A percentile compares a stretch with the other conserved stretches of the same genome.
Conservation (phyloP, 352 stramenopile genomes). For the Detonula confervacea region DNA sequence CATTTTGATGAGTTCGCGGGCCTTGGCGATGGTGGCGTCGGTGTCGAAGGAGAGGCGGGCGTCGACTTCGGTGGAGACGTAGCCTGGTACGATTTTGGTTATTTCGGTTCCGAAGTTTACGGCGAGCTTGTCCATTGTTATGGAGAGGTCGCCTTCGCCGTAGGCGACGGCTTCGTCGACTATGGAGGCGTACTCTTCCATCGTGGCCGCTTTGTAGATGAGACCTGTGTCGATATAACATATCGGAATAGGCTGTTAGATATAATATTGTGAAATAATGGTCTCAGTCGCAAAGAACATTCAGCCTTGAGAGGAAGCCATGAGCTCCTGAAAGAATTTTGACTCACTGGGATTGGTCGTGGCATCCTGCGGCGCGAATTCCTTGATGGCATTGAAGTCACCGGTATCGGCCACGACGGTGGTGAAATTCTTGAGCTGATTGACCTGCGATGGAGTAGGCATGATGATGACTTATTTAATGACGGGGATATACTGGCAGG, state of each 20-base stretch:
- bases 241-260: too few relatives aligned
- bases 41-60: conserved; percentile 98
- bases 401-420: conserved; percentile 98
- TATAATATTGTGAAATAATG: too few relatives aligned
- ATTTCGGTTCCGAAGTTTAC: conserved; percentile 99
- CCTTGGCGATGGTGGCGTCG: conserved; percentile 93
- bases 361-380: conserved; percentile 92
- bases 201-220: conserved; percentile 96
- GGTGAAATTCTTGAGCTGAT: conserved; percentile 96
- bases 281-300: too few relatives aligned
- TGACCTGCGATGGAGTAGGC: conserved; percentile 72
- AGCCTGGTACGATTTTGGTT: conserved; percentile 98
- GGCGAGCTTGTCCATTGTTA: conserved; percentile 94
- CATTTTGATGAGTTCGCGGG: conserved; percentile 95
- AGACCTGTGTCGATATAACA: too few relatives aligned
- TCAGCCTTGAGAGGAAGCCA: too few relatives aligned
- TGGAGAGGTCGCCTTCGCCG: conserved; percentile 68
- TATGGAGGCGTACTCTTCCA: conserved; percentile 95
- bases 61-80: conserved; percentile 99
- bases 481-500: too few relatives aligned
- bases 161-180: conserved; percentile 95
- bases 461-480: too few relatives aligned
- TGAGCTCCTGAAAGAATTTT: too few relatives aligned
- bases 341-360: conserved; percentile 99
- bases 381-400: conserved; percentile 90